Evolutionary conservation across 2,329 filamentous ascomycete genomes (phyloP), one percentile per base, ranked within the genome.

Genomic region (Cladorrhinum sp.): DNA sequence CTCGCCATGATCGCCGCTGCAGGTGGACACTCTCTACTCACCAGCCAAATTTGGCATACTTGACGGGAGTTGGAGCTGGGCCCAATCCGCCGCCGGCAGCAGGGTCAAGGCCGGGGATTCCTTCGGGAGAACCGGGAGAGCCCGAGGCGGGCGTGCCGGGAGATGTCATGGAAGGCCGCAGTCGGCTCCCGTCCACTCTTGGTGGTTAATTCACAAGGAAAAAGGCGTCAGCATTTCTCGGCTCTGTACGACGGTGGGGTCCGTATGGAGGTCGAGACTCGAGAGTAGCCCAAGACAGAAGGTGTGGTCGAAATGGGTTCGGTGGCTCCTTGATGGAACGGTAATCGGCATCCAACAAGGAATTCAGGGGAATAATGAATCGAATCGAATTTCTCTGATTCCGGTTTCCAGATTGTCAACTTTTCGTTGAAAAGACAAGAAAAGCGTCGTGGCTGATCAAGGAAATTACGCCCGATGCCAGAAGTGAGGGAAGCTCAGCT

Each of bases 41-140:
- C 62, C 67, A 69, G 58, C 66, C 62, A 59, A 65, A 65, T 52
- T 57, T 66, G 46, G 65, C 60, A 18, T 42, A 42, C n/a, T 46
- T 18, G 16, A 20, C n/a, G 16, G 18, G 42, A 12, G 42, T 16
- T n/a, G 36, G n/a, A 18, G 42, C 3, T 4, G 5, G n/a, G 42
- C n/a, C n/a, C 42, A 20, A 20, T 4, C 3, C 42, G 7, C 3
- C 42, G 42, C 3, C 16, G 16, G 18, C 42, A 21, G 42, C 42
- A 20, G 42, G 42, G 42, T 46, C 42, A 26, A 62, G 50, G 28
- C 42, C 39, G 2, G 36, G 57, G 14, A 55, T 23, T 5, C 30
- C 53, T 1, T 39, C 53, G 30, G 57, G 42, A 24, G 59, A 53
- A 26, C 57, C 49, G 23, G 23, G 50, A 26, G 55, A 57, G 30